Conservation (phyloP, 768 basidiomycete species). For the Amanita fuliginea region DNA sequence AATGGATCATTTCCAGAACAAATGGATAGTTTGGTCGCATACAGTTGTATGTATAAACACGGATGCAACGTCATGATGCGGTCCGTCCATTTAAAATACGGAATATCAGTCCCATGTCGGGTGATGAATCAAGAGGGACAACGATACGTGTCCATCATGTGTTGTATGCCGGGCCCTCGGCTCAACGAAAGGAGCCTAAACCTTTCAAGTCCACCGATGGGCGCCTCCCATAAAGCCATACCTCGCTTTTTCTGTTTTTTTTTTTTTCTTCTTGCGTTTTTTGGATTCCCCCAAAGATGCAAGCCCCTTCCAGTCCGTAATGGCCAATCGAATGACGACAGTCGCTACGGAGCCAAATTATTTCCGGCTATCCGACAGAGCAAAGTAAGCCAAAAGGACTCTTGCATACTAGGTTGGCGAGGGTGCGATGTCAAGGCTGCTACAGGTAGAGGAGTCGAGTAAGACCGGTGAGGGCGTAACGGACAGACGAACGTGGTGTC, state of each 20-base stretch:
- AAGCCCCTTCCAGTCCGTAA: too few relatives aligned
- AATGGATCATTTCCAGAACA: not conserved
- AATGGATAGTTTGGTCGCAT: not conserved
- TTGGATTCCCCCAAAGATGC: too few relatives aligned
- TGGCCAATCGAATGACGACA: too few relatives aligned
- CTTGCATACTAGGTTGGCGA: not conserved
- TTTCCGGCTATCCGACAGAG: not conserved
- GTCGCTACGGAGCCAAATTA: too few relatives aligned
- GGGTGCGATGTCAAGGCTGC: conserved; percentile 1
- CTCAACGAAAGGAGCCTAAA: not conserved
- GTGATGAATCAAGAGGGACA: not conserved
- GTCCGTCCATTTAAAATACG: not conserved
- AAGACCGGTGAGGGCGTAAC: not conserved
- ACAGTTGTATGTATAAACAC: not conserved
- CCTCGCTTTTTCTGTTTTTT: too few relatives aligned
- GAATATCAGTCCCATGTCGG: not conserved
- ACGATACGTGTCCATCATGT: not conserved
- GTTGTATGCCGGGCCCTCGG: not conserved
- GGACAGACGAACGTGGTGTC: not conserved
- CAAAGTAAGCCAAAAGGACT: not conserved
- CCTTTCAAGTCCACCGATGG: not conserved
- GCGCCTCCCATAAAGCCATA: not conserved
- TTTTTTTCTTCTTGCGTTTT: too few relatives aligned
- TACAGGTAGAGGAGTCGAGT: conserved; percentile 6
- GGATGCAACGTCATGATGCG: conserved; percentile 2